Evolutionary conservation across 2,329 filamentous ascomycete species (phyloP).

Genomic region (Capronia coronata): DNA sequence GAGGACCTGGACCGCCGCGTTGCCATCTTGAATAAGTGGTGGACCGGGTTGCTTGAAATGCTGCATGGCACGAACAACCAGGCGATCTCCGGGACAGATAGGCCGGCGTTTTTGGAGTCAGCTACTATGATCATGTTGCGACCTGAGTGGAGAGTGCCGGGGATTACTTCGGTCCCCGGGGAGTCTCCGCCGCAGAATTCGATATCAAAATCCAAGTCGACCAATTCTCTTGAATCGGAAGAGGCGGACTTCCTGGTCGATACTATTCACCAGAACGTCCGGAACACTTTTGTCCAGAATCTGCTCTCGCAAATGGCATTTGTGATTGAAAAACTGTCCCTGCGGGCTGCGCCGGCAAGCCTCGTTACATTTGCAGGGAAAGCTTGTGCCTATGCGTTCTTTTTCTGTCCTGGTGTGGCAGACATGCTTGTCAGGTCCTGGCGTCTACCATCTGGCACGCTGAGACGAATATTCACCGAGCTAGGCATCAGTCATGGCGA

Average conservation of each 20-base stretch:
- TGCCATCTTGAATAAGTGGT: slow-evolving; percentile 83
- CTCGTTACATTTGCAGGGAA: slow-evolving; percentile 83
- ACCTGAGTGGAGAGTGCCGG: slow-evolving; percentile 74
- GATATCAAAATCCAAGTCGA: slow-evolving; percentile 47
- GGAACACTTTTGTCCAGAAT: slow-evolving; percentile 78
- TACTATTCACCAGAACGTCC: slow-evolving; percentile 80
- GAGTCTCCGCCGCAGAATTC: slow-evolving; percentile 32
- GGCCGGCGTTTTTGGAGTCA: slow-evolving; percentile 71
- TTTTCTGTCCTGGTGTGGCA: slow-evolving; percentile 80
- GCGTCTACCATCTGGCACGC: slow-evolving; percentile 61
- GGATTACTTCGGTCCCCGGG: slow-evolving; percentile 48
- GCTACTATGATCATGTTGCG: slow-evolving; percentile 78
- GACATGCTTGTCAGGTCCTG: slow-evolving; percentile 78
- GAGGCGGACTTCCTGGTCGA: slow-evolving; percentile 63
- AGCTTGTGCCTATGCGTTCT: slow-evolving; percentile 86
- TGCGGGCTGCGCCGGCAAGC: slow-evolving; percentile 63
- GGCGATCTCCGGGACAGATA: slow-evolving; percentile 74
- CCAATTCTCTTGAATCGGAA: slow-evolving; percentile 54
- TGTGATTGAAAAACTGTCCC: slow-evolving; percentile 81
- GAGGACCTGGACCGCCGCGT: slow-evolving; percentile 78
- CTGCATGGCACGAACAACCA: slow-evolving; percentile 69
- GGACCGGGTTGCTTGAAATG: slow-evolving; percentile 74
- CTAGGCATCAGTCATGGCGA: slow-evolving; percentile 53
- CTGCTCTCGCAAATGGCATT: slow-evolving; percentile 76
- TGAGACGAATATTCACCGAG: slow-evolving; percentile 66